These are phyloP conservation scores for Orbilia quercus DNA, from an alignment of 2,329 filamentous ascomycete species.

Conservation along the genomic window DNA sequence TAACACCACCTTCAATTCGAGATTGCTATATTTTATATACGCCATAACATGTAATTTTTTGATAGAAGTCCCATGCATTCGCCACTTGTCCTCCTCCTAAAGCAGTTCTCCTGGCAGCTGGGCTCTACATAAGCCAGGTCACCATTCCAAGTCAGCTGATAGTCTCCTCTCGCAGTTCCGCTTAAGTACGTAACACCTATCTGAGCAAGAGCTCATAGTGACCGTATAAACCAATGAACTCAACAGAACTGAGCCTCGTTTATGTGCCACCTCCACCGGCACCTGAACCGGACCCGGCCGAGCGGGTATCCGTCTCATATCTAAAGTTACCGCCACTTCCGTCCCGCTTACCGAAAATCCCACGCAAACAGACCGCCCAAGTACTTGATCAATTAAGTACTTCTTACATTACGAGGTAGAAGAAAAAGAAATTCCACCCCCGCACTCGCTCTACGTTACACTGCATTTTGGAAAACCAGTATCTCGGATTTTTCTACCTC, in stretches of 20 bases:
- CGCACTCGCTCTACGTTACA: slow-evolving; percentile 33
- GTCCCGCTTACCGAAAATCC: slow-evolving; percentile 21
- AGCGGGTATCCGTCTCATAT: slow-evolving; percentile 1
- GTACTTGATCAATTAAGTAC: too few relatives aligned
- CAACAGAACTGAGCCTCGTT: slow-evolving; percentile 12
- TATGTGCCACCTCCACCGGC: background rate
- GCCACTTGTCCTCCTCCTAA: too few relatives aligned
- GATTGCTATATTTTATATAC: too few relatives aligned
- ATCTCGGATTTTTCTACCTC: slow-evolving; percentile 8
- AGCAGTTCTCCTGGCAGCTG: too few relatives aligned
- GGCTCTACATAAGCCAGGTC: too few relatives aligned
- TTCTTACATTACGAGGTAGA: too few relatives aligned
- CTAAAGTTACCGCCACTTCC: slow-evolving; percentile 16
- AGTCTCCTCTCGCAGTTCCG: background rate
- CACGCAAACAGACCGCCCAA: background rate
- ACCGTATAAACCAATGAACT: background rate
- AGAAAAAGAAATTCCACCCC: slow-evolving; percentile 1
- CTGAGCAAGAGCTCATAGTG: slow-evolving; percentile 9
- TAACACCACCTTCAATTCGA: too few relatives aligned
- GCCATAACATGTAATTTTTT: too few relatives aligned
- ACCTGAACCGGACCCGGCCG: slow-evolving; percentile 2
- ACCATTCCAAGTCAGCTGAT: background rate
- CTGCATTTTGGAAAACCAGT: slow-evolving; percentile 25
- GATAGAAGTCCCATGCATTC: too few relatives aligned
- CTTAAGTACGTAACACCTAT: too few relatives aligned